phyloP scores from a whole-genome alignment of 331 rosid species.

The Quercus lobata region DNA sequence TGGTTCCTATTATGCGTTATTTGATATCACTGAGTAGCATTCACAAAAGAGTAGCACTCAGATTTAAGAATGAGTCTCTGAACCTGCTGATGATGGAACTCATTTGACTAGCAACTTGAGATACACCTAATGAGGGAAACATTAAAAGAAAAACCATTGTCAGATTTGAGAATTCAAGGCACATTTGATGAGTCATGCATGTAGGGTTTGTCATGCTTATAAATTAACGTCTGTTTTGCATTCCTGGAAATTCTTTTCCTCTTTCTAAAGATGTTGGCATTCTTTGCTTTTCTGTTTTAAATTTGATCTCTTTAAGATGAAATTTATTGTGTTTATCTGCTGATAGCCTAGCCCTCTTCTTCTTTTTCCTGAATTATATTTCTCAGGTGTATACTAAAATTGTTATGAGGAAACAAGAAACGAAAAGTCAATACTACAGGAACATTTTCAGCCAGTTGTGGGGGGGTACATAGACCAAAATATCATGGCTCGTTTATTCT shows the following conservation, averaged over 20 bases:
- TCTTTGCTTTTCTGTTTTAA: not conserved
- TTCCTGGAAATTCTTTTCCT: not conserved
- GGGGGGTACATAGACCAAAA: not conserved
- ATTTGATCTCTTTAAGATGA: not conserved
- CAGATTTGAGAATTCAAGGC: not conserved
- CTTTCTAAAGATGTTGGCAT: not conserved
- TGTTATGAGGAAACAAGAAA: not conserved
- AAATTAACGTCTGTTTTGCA: not conserved
- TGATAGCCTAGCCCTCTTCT: not conserved
- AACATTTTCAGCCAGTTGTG: not conserved
- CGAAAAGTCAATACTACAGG: not conserved
- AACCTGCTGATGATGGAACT: not conserved
- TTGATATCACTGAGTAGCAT: not conserved
- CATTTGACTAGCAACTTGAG: not conserved
- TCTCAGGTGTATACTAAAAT: conserved; percentile 4
- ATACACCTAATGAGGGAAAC: no score
- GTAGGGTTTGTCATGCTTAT: not conserved
- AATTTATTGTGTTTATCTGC: not conserved
- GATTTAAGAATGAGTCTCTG: not conserved
- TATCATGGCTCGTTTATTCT: not conserved
- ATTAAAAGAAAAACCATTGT: no score
- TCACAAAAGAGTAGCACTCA: not conserved
- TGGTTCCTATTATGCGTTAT: not conserved
- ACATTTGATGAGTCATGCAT: not conserved
- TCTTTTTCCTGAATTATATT: not conserved